A percentile compares a stretch with the other conserved stretches of the same genome.
phyloP scores from a whole-genome alignment of 192 early-diverging fungal species.

The Linnemannia elongata region DNA sequence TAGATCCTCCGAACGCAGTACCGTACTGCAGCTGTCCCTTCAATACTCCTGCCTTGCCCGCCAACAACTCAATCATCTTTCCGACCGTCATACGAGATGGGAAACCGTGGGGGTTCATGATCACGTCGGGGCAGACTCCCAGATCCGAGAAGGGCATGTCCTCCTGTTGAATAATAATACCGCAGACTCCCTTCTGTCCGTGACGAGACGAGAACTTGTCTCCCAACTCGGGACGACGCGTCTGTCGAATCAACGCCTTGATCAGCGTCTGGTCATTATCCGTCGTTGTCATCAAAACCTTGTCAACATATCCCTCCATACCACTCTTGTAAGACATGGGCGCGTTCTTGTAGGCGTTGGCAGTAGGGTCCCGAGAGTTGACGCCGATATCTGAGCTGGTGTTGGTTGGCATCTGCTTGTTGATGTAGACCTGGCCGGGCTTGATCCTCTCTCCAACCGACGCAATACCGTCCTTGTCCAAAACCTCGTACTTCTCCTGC shows the following conservation, averaged over 20 bases:
- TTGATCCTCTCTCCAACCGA: constrained; percentile 84
- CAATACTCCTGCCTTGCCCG: constrained; percentile 95
- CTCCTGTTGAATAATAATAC: constrained; percentile 96
- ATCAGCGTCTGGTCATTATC: constrained; percentile 93
- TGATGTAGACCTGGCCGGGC: constrained; percentile 79
- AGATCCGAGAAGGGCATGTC: constrained; percentile 97
- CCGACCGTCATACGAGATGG: constrained; percentile 99
- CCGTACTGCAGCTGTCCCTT: constrained; percentile 95
- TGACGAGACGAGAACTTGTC: constrained; percentile 99
- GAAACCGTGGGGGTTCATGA: constrained; percentile 99
- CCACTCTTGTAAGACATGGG: constrained; percentile 93
- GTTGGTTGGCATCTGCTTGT: constrained; percentile 91
- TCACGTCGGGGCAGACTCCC: constrained; percentile 94
- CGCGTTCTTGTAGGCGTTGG: constrained; percentile 72
- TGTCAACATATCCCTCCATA: constrained; percentile 91
- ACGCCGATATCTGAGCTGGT: constrained; percentile 70
- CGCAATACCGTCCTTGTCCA: constrained; percentile 94
- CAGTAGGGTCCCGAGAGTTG: constrained; percentile 62
- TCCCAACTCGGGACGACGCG: constrained; percentile 94
- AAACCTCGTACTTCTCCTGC: constrained; percentile 72
- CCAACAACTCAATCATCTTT: constrained; percentile 98
- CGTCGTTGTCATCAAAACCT: constrained; percentile 93
- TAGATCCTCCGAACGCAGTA: constrained; percentile 94
- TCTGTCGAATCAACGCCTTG: constrained; percentile 92
- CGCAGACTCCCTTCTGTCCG: constrained; percentile 98